phyloP scores from a whole-genome alignment of 2,329 filamentous ascomycete species.

The Ophiostoma ips region DNA sequence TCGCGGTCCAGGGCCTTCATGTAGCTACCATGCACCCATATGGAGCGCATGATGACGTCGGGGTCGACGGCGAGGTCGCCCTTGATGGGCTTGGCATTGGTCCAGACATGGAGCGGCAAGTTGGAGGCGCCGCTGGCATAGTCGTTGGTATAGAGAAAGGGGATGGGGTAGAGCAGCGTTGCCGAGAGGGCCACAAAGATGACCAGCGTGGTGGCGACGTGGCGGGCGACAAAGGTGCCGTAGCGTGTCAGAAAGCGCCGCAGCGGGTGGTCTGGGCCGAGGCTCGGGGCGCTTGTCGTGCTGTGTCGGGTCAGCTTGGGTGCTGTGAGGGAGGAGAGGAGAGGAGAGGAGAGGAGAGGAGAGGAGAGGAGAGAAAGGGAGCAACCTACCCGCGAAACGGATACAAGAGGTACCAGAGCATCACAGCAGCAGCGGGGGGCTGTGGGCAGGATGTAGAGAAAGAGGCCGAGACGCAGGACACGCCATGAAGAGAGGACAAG shows the following conservation, averaged over 20 bases:
- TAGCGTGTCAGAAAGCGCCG: slow-evolving; percentile 53
- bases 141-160: slow-evolving; percentile 61
- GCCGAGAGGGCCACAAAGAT: slow-evolving; percentile 59
- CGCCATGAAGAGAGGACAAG: neutral
- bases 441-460: neutral
- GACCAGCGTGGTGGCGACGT: slow-evolving; percentile 62
- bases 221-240: slow-evolving; percentile 54
- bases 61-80: slow-evolving; percentile 33
- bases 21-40: slow-evolving; percentile 71
- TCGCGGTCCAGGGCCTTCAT: slow-evolving; percentile 59
- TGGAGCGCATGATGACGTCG: slow-evolving; percentile 69
- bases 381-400: slow-evolving; percentile 62
- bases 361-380: slow-evolving; percentile 50
- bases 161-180: slow-evolving; percentile 57
- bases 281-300: slow-evolving; percentile 58
- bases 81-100: slow-evolving; percentile 51
- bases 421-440: slow-evolving; percentile 17
- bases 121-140: slow-evolving; percentile 58
- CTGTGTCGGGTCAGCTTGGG: slow-evolving; percentile 35
- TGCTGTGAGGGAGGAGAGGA: slow-evolving; percentile 38
- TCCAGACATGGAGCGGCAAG: slow-evolving; percentile 70
- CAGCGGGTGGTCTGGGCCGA: slow-evolving; percentile 50
- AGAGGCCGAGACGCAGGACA: neutral
- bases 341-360: slow-evolving; percentile 31
- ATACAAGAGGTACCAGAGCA: slow-evolving; percentile 70